Conservation (phyloP, 805 yeast genomes). For the Tetrapisispora iriomotensis region DNA sequence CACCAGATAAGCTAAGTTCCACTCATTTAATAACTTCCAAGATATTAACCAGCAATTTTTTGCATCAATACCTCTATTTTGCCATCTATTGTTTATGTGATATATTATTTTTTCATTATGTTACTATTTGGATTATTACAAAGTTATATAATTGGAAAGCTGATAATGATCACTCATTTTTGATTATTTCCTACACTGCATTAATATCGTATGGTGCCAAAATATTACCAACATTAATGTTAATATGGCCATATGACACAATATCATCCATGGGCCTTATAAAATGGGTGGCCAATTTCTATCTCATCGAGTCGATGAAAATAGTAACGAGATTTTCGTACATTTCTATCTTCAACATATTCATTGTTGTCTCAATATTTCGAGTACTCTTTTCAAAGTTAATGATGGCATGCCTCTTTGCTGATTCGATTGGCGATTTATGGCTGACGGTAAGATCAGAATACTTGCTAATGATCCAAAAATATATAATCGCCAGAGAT, state of each 20-base stretch:
- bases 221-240: constrained; percentile 81
- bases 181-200: constrained; percentile 51
- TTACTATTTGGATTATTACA: constrained; percentile 27
- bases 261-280: constrained; percentile 52
- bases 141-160: constrained; percentile 25
- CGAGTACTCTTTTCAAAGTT: constrained; percentile 16
- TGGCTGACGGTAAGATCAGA: constrained; percentile 2
- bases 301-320: constrained; percentile 54
- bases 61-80: constrained; percentile 48
- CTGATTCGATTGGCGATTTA: constrained; percentile 3
- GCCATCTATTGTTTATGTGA: constrained; percentile 42
- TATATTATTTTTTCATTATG: constrained; percentile 32
- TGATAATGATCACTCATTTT: constrained; percentile 10
- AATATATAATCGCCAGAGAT: constrained; percentile 6
- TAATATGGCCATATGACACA: constrained; percentile 96
- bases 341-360: constrained; percentile 11
- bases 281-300: constrained; percentile 48
- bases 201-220: constrained; percentile 71
- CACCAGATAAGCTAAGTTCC: neutral
- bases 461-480: constrained; percentile 6
- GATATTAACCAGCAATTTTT: constrained; percentile 29
- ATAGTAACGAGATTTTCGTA: constrained; percentile 34
- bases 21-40: constrained; percentile 21
- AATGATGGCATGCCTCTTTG: constrained; percentile 13
- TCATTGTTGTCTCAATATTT: constrained; percentile 12